Base-by-base conservation (phyloP, 1,284 basidiomycete species). In the Anthracocystis walkeri region DNA sequence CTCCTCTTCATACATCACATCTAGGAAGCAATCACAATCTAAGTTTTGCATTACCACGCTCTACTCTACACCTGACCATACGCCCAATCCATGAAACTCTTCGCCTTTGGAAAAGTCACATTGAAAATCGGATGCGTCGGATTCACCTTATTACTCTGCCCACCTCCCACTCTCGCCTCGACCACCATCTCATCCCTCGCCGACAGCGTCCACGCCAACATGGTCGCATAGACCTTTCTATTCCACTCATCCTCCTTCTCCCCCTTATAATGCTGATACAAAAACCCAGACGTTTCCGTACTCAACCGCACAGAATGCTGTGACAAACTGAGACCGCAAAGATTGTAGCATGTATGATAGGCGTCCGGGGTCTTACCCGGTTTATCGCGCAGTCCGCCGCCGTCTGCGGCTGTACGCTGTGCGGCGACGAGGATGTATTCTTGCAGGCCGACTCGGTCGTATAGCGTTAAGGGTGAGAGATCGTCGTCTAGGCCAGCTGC, bases 351-450 rank as follows among this genome's bases (percentile, higher is more conserved):
- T n/a, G 83, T 85, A 53, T 85, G 84, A 59, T 85, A 85, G 16
- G 82, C 82, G 49, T 85, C 84, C 2, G 83, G 74, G 45, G 85
- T 92, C 91, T 97, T 97, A 49, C 93, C 93, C 11, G 96, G 97
- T 84, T 99, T 99, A 85, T 99, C 96, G 12, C 94, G 88, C 57
- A 99, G 86, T 10, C 96, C 96, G 14, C 95, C 95, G 14, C 62
- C 67, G 11, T 71, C 51, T 3, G 56, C 16, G 7, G 46, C 63
- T 0, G 91, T 90, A 69, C 91, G 89, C 83, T 99, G 97, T 0
- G 92, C 94, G 7, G 93, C 93, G 61, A 91, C 89, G 3, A 97
- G 87, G 52, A 97, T 89, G 83, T 94, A 99, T 79, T 93, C 90
- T 82, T 98, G 94, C 23, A 98, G 86, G 0, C 93, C 93, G 27